Percentiles rank a stretch among this genome's conserved stretches.
phyloP scores from a whole-genome alignment of 805 yeast species.

The Candida railenensis region DNA sequence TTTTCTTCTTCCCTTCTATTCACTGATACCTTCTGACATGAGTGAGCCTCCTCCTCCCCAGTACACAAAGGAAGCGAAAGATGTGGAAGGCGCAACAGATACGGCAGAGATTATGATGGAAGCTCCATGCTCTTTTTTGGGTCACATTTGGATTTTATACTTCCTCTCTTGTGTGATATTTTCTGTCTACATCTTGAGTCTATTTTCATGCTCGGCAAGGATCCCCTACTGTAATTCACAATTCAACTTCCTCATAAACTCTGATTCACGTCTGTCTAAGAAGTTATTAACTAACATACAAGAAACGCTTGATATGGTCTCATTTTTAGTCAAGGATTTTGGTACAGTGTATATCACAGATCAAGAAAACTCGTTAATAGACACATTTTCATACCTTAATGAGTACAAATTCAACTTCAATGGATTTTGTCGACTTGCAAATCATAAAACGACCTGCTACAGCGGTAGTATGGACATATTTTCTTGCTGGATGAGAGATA shows the following conservation, averaged over 20 bases:
- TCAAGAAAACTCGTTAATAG: conserved; percentile 25
- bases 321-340: conserved; percentile 47
- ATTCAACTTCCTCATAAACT: conserved; percentile 37
- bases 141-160: conserved; percentile 6
- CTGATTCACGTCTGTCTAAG: conserved; percentile 33
- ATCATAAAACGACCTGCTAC: conserved; percentile 23
- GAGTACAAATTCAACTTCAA: conserved; percentile 43
- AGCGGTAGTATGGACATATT: conserved; percentile 43
- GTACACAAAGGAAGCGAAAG: conserved; percentile 1
- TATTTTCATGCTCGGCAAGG: conserved; percentile 28
- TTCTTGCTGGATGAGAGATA: conserved; percentile 47
- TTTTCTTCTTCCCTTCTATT: too few species aligned
- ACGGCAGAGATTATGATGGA: too few species aligned
- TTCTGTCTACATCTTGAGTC: conserved; percentile 14
- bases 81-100: not conserved
- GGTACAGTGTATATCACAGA: conserved; percentile 14
- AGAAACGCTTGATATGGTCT: conserved; percentile 43
- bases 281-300: conserved; percentile 30
- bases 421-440: conserved; percentile 48
- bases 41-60: not conserved
- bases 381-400: conserved; percentile 44
- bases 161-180: conserved; percentile 16
- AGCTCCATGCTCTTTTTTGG: not conserved
- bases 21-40: not conserved
- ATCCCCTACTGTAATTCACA: conserved; percentile 39